Conservation (phyloP, 2,329 filamentous ascomycete species). For the Exophiala xenobiotica region DNA sequence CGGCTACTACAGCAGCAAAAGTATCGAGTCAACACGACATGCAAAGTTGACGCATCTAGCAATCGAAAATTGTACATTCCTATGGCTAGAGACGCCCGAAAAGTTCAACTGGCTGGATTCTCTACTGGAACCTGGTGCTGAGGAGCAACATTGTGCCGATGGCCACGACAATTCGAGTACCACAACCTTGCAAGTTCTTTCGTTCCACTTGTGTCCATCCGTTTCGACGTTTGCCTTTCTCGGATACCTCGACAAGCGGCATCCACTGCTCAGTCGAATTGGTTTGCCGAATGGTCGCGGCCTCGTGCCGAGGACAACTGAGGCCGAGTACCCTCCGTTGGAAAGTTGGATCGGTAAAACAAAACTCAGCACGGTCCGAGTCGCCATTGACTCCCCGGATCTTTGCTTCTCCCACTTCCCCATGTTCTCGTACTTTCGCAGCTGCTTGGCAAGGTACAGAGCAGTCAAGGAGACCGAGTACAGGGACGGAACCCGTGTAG, state of each 20-base stretch:
- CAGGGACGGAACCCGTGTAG: neutral
- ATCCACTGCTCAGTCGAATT: constrained; percentile 10
- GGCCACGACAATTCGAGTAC: too few relatives aligned
- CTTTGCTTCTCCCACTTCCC: neutral
- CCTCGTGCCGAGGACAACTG: constrained; percentile 8
- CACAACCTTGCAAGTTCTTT: constrained; percentile 6
- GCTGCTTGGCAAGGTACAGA: neutral
- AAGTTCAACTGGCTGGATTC: constrained; percentile 19
- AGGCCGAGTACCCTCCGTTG: neutral
- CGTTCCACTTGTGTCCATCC: constrained; percentile 5
- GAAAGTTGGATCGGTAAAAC: neutral
- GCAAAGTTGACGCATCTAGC: constrained; percentile 9
- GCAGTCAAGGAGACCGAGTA: neutral
- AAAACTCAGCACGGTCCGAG: neutral
- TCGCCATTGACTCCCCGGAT: neutral
- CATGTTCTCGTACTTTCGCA: constrained; percentile 8
- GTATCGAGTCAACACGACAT: too few relatives aligned
- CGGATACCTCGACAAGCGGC: constrained; percentile 15
- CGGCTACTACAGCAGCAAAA: constrained; percentile 9
- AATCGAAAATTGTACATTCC: constrained; percentile 14
- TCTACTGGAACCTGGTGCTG: neutral
- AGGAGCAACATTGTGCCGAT: neutral
- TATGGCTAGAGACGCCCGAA: constrained; percentile 3
- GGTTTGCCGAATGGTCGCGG: constrained; percentile 13
- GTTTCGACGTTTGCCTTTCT: constrained; percentile 5